Conservation (phyloP, 495 filamentous ascomycete species). For the Daldinia concentrica region DNA sequence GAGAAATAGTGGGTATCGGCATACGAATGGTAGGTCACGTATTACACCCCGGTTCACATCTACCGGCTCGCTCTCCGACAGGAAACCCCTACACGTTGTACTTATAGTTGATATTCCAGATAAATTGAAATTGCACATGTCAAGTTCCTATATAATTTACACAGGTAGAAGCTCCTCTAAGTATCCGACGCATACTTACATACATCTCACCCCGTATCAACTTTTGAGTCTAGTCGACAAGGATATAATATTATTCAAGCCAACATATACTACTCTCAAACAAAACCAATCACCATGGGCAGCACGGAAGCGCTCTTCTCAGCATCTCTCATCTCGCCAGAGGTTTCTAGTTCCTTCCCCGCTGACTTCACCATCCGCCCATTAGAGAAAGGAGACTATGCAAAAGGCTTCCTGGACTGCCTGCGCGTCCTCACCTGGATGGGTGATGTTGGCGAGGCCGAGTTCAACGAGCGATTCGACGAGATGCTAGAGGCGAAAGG, state of each 20-base stretch:
- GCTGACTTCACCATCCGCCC: constrained; percentile 78
- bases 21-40: too few relatives aligned
- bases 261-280: background rate
- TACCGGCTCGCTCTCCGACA: constrained; percentile 1
- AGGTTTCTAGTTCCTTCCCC: constrained; percentile 70
- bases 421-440: constrained; percentile 83
- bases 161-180: background rate
- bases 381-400: constrained; percentile 74
- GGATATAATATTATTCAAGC: background rate
- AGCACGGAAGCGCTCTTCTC: constrained; percentile 67
- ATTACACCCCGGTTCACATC: constrained; percentile 3
- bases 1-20: too few relatives aligned
- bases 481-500: constrained; percentile 76
- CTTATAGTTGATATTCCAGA: background rate
- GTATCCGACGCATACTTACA: background rate
- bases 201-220: background rate
- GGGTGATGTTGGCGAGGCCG: constrained; percentile 74
- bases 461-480: constrained; percentile 77
- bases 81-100: background rate
- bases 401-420: constrained; percentile 77
- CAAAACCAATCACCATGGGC: constrained; percentile 15
- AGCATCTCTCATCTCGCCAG: constrained; percentile 71
- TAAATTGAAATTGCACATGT: background rate
- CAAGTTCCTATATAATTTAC: background rate
- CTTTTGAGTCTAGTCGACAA: background rate